Conservation (phyloP, 169 alveolate genomes). For the Eimeria sp. region DNA sequence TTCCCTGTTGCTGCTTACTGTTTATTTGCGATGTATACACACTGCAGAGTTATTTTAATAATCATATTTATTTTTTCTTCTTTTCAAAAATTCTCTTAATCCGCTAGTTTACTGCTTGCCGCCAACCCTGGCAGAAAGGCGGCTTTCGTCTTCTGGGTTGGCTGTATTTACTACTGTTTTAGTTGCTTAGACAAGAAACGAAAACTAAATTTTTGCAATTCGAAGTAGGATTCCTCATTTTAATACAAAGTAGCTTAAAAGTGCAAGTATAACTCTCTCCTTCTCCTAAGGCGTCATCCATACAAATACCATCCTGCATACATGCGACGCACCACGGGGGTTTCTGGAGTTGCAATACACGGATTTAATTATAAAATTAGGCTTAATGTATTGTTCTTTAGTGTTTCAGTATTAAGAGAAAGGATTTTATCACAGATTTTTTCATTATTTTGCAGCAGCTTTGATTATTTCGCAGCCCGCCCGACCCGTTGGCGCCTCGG, state of each 20-base stretch:
- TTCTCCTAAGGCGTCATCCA: neutral
- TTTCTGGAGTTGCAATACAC: neutral
- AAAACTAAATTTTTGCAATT: too few relatives aligned
- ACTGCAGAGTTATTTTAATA: neutral
- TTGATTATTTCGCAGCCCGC: neutral
- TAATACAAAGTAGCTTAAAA: neutral
- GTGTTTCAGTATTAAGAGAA: neutral
- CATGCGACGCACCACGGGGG: neutral
- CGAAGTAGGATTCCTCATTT: neutral
- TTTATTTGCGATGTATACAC: neutral
- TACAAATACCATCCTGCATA: neutral
- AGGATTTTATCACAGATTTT: neutral
- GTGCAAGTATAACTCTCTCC: neutral
- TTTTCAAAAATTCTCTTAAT: too few relatives aligned
- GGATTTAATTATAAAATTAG: neutral
- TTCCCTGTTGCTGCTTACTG: neutral
- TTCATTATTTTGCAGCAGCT: neutral
- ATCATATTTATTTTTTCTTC: neutral
- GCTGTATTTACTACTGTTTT: neutral
- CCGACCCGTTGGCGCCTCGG: slow-evolving; percentile 35
- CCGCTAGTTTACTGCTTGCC: neutral
- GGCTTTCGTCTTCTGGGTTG: neutral
- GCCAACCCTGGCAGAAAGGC: neutral
- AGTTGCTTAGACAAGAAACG: neutral
- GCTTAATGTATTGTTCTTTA: neutral